Percentiles rank a stretch among this genome's conserved stretches.
Evolutionary conservation across 176 grass and related monocot genomes (phyloP).

Genomic region (Otatea glauca): DNA sequence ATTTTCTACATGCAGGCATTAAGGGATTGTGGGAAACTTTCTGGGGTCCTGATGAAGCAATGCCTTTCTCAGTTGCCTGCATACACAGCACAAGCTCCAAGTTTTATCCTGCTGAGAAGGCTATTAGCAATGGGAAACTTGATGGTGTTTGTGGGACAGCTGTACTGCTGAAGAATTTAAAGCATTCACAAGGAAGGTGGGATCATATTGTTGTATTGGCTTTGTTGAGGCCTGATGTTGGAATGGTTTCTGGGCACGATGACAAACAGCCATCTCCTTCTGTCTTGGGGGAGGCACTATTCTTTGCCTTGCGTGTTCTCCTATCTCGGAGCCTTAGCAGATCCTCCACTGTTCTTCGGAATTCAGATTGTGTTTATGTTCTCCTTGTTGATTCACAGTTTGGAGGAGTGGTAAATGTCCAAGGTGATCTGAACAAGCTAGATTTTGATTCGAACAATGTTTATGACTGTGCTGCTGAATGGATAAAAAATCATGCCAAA

Average conservation of each 20-base stretch:
- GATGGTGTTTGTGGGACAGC: slow-evolving; percentile 87
- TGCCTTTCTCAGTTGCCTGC: slow-evolving; percentile 89
- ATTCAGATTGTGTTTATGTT: slow-evolving; percentile 82
- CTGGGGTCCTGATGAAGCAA: slow-evolving; percentile 76
- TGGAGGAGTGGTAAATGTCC: slow-evolving; percentile 87
- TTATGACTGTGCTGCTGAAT: slow-evolving; percentile 85
- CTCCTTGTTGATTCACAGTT: slow-evolving; percentile 95
- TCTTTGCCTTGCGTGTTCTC: slow-evolving; percentile 87
- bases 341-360: slow-evolving; percentile 72
- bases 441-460: slow-evolving; percentile 82
- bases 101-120: slow-evolving; percentile 94
- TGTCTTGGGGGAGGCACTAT: slow-evolving; percentile 86
- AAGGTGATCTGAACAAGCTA: slow-evolving; percentile 89
- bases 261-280: slow-evolving; percentile 61
- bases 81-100: slow-evolving; percentile 92
- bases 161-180: slow-evolving; percentile 68
- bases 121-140: slow-evolving; percentile 77
- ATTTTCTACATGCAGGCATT: slow-evolving; percentile 84
- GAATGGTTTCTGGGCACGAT: slow-evolving; percentile 51
- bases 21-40: slow-evolving; percentile 93
- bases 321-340: slow-evolving; percentile 93
- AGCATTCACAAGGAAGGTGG: slow-evolving; percentile 81
- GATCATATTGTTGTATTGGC: slow-evolving; percentile 86
- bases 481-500: slow-evolving; percentile 79
- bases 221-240: slow-evolving; percentile 81